These are phyloP conservation scores for Globomyces pollinis-pini DNA, from an alignment of 192 early-diverging fungal species.

Conservation along the genomic window DNA sequence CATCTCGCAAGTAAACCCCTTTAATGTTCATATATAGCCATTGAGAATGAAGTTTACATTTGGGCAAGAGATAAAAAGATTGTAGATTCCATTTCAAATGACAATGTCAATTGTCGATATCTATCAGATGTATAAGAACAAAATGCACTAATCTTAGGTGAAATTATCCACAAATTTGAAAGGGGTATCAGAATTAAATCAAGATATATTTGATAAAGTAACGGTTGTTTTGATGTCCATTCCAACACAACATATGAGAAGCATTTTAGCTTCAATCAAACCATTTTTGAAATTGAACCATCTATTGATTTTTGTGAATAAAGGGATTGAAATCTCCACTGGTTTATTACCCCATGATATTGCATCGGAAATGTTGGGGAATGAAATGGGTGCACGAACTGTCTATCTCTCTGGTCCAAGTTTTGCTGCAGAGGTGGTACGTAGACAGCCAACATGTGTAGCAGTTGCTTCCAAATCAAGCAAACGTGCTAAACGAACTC, in stretches of 20 bases:
- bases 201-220: slow-evolving; percentile 12
- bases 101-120: slow-evolving; percentile 36
- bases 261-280: slow-evolving; percentile 26
- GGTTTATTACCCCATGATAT: slow-evolving; percentile 35
- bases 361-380: slow-evolving; percentile 28
- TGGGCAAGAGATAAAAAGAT: slow-evolving; percentile 31
- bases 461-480: slow-evolving; percentile 25
- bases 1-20: slow-evolving; percentile 31
- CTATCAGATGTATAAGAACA: slow-evolving; percentile 31
- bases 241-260: slow-evolving; percentile 45
- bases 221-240: slow-evolving; percentile 40
- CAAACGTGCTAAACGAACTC: slow-evolving; percentile 27
- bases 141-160: too few relatives aligned
- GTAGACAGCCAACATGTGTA: slow-evolving; percentile 37
- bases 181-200: slow-evolving; percentile 24
- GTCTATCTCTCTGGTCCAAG: slow-evolving; percentile 43
- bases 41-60: slow-evolving; percentile 28
- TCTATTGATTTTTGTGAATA: slow-evolving; percentile 47
- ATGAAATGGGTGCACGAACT: slow-evolving; percentile 21
- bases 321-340: slow-evolving; percentile 42
- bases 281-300: slow-evolving; percentile 23
- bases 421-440: slow-evolving; percentile 41
- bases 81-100: slow-evolving; percentile 31
- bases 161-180: slow-evolving; percentile 20
- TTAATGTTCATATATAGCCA: not conserved